These are phyloP conservation scores for Sphenostylis stenocarpa DNA, from an alignment of 306 rosid species.

Conservation along the genomic window DNA sequence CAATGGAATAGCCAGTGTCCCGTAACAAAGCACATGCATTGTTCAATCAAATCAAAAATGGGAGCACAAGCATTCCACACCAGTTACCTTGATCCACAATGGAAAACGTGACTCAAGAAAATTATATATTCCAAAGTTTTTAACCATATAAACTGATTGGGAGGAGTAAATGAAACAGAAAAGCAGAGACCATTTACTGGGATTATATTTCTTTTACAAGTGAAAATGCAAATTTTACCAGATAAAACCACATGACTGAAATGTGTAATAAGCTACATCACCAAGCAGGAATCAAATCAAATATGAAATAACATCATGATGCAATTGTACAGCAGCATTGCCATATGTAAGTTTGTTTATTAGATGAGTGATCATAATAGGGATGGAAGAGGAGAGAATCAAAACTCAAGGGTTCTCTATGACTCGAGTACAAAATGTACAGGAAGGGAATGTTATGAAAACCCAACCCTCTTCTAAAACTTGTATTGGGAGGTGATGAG, in stretches of 20 bases:
- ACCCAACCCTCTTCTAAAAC: not conserved
- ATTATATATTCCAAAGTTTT: too few relatives aligned
- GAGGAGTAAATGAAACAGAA: too few relatives aligned
- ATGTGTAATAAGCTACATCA: constrained; percentile 15
- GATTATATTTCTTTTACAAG: not conserved
- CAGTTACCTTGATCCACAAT: too few relatives aligned
- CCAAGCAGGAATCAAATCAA: not conserved
- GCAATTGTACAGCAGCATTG: constrained; percentile 6
- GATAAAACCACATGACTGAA: not conserved
- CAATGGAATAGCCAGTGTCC: too few relatives aligned
- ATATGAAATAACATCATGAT: constrained; percentile 1
- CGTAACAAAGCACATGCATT: too few relatives aligned
- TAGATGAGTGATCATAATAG: not conserved
- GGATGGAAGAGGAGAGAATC: not conserved
- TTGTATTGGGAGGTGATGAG: not conserved
- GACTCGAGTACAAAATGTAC: not conserved
- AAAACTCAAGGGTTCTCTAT: not conserved
- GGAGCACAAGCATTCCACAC: too few relatives aligned
- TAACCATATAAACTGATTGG: too few relatives aligned
- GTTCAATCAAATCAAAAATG: too few relatives aligned
- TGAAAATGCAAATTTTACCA: not conserved
- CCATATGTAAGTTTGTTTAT: not conserved
- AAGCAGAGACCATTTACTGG: too few relatives aligned
- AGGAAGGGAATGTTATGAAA: not conserved
- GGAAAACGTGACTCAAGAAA: too few relatives aligned